phyloP scores from a whole-genome alignment of 2,329 filamentous ascomycete genomes.

The Aureobasidium vineae region DNA sequence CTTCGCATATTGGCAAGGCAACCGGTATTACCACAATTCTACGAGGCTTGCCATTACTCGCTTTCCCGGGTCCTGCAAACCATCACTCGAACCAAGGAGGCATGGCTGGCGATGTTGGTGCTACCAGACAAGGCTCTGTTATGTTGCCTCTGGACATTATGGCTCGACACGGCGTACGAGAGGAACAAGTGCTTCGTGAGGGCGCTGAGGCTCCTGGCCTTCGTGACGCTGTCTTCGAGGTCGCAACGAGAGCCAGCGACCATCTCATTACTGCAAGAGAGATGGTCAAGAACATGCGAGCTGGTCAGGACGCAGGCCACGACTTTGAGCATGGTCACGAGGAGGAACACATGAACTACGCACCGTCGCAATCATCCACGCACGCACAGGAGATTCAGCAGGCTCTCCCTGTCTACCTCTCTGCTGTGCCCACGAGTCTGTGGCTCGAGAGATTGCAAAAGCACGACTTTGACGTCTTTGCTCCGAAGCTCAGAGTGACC shows the following conservation, averaged over 20 bases:
- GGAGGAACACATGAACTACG: conserved; percentile 59
- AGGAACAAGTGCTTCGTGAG: conserved; percentile 84
- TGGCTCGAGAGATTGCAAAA: conserved; percentile 78
- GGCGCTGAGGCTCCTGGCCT: conserved; percentile 77
- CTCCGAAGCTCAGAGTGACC: conserved; percentile 60
- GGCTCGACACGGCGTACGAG: conserved; percentile 73
- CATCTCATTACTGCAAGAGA: conserved; percentile 91
- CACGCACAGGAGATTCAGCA: conserved; percentile 57
- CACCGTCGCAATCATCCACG: conserved; percentile 43
- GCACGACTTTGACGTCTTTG: conserved; percentile 78
- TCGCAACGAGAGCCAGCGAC: conserved; percentile 92
- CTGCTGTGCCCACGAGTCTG: conserved; percentile 71
- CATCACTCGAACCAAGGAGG: conserved; percentile 53
- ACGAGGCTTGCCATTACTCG: conserved; percentile 84
- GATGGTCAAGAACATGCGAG: conserved; percentile 78
- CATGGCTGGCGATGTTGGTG: conserved; percentile 42
- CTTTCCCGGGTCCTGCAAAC: conserved; percentile 65
- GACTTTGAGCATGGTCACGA: conserved; percentile 86
- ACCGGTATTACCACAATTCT: conserved; percentile 82
- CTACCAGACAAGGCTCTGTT: conserved; percentile 61
- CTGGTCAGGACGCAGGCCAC: conserved; percentile 73
- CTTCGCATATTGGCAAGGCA: conserved; percentile 93
- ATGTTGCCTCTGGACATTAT: conserved; percentile 87
- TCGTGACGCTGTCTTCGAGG: conserved; percentile 84
- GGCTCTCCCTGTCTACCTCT: conserved; percentile 77